These are phyloP conservation scores for Saccharomycopsis oosterbeekiorum DNA, from an alignment of 805 yeast species.

Conservation along the genomic window DNA sequence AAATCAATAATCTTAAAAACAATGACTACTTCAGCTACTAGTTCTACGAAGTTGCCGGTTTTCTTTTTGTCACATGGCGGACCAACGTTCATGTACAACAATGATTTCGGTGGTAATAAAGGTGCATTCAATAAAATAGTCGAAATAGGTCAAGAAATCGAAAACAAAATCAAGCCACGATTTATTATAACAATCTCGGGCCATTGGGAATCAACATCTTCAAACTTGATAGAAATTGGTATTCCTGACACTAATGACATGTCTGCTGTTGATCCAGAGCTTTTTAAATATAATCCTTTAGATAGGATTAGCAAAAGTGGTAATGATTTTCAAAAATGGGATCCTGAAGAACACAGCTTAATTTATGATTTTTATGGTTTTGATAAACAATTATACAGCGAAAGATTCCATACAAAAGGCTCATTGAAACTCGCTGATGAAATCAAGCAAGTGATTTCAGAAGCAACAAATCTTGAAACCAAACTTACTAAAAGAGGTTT, in stretches of 20 bases:
- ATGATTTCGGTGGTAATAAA: conserved; percentile 37
- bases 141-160: conserved; percentile 42
- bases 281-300: neutral
- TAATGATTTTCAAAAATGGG: conserved; percentile 5
- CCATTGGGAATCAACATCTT: conserved; percentile 55
- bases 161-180: conserved; percentile 45
- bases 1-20: neutral
- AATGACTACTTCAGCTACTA: neutral
- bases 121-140: conserved; percentile 52
- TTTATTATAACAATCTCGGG: conserved; percentile 62
- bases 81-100: conserved; percentile 63
- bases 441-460: conserved; percentile 31
- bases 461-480: conserved; percentile 28
- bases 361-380: conserved; percentile 73
- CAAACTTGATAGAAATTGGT: conserved; percentile 37
- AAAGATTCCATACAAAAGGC: conserved; percentile 46
- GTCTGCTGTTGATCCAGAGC: neutral
- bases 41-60: conserved; percentile 33
- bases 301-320: conserved; percentile 5
- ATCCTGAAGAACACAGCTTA: conserved; percentile 39
- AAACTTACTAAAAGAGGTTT: conserved; percentile 48
- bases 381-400: conserved; percentile 53
- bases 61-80: conserved; percentile 79
- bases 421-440: conserved; percentile 34
- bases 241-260: conserved; percentile 26